phyloP scores from a whole-genome alignment of 306 rosid genomes.

The Cucurbita pepo region DNA sequence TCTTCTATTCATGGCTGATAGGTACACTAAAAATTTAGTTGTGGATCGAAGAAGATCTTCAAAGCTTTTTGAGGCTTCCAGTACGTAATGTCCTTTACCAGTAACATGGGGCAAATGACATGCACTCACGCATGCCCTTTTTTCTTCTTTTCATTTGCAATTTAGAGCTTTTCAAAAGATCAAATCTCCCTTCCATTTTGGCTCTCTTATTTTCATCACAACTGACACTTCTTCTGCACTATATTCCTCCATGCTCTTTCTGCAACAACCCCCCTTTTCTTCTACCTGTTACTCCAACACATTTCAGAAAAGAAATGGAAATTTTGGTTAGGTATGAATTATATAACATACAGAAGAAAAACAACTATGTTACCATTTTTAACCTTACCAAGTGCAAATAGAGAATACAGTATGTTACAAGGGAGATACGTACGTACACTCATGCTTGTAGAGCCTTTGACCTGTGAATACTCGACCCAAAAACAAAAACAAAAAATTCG shows the following conservation, averaged over 20 bases:
- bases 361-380: background rate
- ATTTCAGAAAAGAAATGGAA: background rate
- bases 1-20: background rate
- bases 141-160: slow-evolving; percentile 8
- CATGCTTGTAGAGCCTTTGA: background rate
- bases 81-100: slow-evolving; percentile 39
- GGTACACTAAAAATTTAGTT: slow-evolving; percentile 15
- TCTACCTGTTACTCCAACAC: background rate
- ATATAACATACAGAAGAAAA: background rate
- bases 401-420: background rate
- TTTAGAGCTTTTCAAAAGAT: background rate
- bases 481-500: background rate
- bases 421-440: background rate
- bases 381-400: background rate
- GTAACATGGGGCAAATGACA: slow-evolving; percentile 20
- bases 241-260: slow-evolving; percentile 1
- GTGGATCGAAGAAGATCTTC: slow-evolving; percentile 34
- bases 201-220: background rate
- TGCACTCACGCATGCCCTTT: slow-evolving; percentile 8
- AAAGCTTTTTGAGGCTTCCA: slow-evolving; percentile 26
- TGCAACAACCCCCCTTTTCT: background rate
- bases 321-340: background rate
- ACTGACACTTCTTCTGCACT: background rate
- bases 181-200: background rate
- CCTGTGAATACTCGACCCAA: background rate